Conservation (phyloP, 2,329 filamentous ascomycete genomes). For the Beauveria brongniartii region DNA sequence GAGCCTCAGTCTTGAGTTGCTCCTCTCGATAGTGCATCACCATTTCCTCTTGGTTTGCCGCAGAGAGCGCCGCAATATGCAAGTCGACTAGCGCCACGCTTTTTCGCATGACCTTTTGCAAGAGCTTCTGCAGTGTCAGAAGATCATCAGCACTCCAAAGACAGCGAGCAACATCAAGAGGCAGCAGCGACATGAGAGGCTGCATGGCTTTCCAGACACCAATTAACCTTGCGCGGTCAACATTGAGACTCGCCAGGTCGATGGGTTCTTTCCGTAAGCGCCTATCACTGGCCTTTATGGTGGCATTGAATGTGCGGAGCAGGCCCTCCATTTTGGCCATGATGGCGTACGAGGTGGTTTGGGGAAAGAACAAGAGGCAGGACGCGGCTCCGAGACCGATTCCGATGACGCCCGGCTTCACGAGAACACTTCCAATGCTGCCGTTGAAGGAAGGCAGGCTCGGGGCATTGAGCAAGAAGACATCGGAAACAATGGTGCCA, state of each 20-base stretch:
- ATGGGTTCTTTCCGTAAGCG: slow-evolving; percentile 16
- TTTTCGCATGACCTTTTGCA: slow-evolving; percentile 27
- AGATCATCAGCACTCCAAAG: slow-evolving; percentile 39
- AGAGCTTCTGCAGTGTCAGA: slow-evolving; percentile 24
- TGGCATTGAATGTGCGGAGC: slow-evolving; percentile 21
- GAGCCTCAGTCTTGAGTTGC: neutral
- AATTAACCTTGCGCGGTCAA: slow-evolving; percentile 21
- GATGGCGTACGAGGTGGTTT: slow-evolving; percentile 38
- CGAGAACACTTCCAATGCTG: slow-evolving; percentile 28
- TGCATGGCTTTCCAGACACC: slow-evolving; percentile 28
- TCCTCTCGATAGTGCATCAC: slow-evolving; percentile 5
- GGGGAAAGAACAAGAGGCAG: slow-evolving; percentile 39
- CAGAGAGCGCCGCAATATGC: slow-evolving; percentile 26
- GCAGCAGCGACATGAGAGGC: slow-evolving; percentile 33
- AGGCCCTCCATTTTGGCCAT: slow-evolving; percentile 26
- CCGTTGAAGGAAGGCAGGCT: slow-evolving; percentile 31
- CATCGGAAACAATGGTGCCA: slow-evolving; percentile 36
- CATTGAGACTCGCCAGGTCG: slow-evolving; percentile 23
- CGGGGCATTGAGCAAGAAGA: slow-evolving; percentile 36
- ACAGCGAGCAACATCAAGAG: slow-evolving; percentile 37
- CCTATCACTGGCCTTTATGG: slow-evolving; percentile 23
- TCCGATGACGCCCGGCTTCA: slow-evolving; percentile 38
- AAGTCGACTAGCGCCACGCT: slow-evolving; percentile 32
- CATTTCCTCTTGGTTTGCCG: slow-evolving; percentile 15
- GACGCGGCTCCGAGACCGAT: slow-evolving; percentile 36